Evolutionary conservation across 441 rosid species (phyloP), one percentile per base, ranked within the genome.

Genomic region (Populus trichocarpa): DNA sequence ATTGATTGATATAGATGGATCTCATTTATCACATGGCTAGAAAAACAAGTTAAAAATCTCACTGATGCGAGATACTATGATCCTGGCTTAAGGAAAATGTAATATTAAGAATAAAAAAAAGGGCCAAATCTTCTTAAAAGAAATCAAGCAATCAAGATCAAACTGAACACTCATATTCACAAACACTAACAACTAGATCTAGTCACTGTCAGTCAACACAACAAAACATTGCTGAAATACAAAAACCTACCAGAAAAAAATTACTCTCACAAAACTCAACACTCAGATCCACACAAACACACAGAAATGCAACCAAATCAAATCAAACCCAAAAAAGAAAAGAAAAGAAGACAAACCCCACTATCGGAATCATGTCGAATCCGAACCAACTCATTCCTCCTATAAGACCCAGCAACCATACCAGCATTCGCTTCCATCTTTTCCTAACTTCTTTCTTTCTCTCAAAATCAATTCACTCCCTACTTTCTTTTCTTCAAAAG

Each of bases 361-460:
- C 94, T 85, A 69, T 96, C 97, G 66, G 97, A 96, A 85, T 96
- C 98, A 72, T 96, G 94, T 61, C 91, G 97, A 83, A 96, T 96
- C 84, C 97, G 93, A 73, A 96, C 99, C 66, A 96, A 88, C 88
- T 96, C 95, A 81, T 96, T 96, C 83, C 92, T 85, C 84, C 89
- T 90, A 90, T 96, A 90, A 20, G 99, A 96, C 26, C 98, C 99
- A 78, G 99, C 98, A 73, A 93, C 98, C 92, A 96, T 79, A 36
- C 96, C 99, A n/a, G 91, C 90, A 83, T 83, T 93, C 14, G 98
- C 91, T 84, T 95, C 96, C 99, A 95, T 95, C 57, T 50, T 50
- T 50, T 14, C n/a, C 57, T 50, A 5, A 14, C 57, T 14, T 50
- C 57, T 50, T 0, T 50, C 57, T 50, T 5, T 50, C 57, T 50